Base-by-base conservation (phyloP, 108 stramenopile genomes). In the Stephanodiscus triporus region DNA sequence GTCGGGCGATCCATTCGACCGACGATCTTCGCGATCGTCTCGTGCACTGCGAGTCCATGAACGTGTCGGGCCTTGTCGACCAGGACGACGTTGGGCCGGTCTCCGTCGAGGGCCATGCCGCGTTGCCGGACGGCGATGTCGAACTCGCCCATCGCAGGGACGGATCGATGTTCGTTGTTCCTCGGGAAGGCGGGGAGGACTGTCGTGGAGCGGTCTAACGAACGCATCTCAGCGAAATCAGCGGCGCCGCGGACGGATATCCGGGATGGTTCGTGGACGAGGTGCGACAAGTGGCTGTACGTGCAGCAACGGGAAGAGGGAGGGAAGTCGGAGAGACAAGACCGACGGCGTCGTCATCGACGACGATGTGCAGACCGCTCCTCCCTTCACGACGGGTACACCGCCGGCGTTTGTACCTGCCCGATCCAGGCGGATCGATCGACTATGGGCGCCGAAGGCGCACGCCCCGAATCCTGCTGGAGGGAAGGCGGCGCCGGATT, bases 211-310 rank as follows among this genome's bases (percentile, higher is more conserved):
- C 37, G 77, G 69, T 45, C 23, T 83, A 10, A 93, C 92, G 2
- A 91, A 63, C 45, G 87, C n/a, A n/a, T 88, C 9, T 93, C 63
- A 84, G 92, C 38, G 92, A 93, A 68, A 81, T 93, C 26, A 93
- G 91, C 78, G 92, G 89, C 43, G 88, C 87, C 20, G 85, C 92
- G 10, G 92, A 93, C 77, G 92, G 92, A 9, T 89, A 85, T 76
- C 89, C 89, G 32, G 92, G 92, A 8, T 93, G 92, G 92, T 85
- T 88, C 40, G 86, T 93, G 19, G 92, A 91, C 75, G n/a, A 76
- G 89, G 45, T 93, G 91, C 55, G 86, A 79, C 58, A 84, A 88
- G 37, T 93, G 89, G 89, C 38, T 93, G 59, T 85, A 89, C 54
- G 89, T 93, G 43, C 79, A 80, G 37, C 88, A 91, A n/a, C n/a